Base-by-base conservation (phyloP, 331 rosid species). In the Stylosanthes scabra region DNA sequence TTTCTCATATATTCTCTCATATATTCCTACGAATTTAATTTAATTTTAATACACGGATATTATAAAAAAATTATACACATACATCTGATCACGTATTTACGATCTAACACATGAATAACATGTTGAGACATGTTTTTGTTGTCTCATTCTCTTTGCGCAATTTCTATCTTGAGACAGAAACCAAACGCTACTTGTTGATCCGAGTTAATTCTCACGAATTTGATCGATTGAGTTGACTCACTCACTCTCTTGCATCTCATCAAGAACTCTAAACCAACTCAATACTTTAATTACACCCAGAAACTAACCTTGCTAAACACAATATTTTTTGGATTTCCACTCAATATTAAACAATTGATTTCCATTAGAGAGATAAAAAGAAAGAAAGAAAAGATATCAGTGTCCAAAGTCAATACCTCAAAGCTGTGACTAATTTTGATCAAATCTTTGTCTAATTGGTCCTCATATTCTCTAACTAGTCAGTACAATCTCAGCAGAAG, bases 381-480 rank as follows among this genome's bases (percentile, higher is more conserved):
- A 20, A 39, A 9, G 25, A 46, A 16, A 1, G 39, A 0, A 16
- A 9, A 45, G 25, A 16, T 45, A 71, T 2, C 9, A 14, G 29
- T 72, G 74, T 56, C 51, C 40, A 75, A 14, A 49, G 7, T 16
- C 5, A 14, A 44, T 29, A 56, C 29, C 11, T 13, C 31, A 15
- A 61, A 51, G 12, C 52, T 46, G 25, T 50, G 13, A 41, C 59
- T 28, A 29, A 47, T 16, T 58, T 40, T 37, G 16, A 7, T 65
- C 0, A 56, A 54, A 37, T 64, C 34, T 57, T 57, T 14, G 46
- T 16, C 74, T 49, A 67, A 46, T 40, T 57, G 8, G 49, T 68
- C 11, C 46, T 67, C 55, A 25, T 59, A 54, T 9, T 67, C 31
- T 67, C 50, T 59, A 47, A 67, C 5, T 20, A 29, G 27, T 59